Conservation (phyloP, 2,329 filamentous ascomycete genomes). For the Ascochyta clinopodiicola region DNA sequence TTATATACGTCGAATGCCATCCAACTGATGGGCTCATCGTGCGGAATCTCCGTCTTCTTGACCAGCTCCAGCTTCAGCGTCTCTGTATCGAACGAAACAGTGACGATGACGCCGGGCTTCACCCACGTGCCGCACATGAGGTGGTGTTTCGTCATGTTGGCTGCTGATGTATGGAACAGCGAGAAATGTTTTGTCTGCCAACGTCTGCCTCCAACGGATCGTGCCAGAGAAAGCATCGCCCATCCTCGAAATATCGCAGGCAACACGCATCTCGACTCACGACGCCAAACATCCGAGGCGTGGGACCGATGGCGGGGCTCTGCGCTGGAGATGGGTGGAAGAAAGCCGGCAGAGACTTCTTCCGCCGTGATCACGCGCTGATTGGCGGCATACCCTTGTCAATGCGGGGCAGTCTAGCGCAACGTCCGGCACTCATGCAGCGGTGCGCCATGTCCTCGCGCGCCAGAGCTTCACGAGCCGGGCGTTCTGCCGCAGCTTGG, state of each 20-base stretch:
- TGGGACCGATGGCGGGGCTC: slow-evolving; percentile 35
- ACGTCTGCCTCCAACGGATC: slow-evolving; percentile 5
- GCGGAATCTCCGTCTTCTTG: slow-evolving; percentile 80
- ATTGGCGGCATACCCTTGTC: slow-evolving; percentile 63
- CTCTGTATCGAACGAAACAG: slow-evolving; percentile 85
- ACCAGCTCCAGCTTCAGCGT: slow-evolving; percentile 74
- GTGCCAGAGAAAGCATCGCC: slow-evolving; percentile 14
- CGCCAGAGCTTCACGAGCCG: slow-evolving; percentile 26
- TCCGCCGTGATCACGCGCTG: slow-evolving; percentile 32
- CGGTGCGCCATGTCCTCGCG: slow-evolving; percentile 6
- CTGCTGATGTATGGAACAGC: slow-evolving; percentile 7
- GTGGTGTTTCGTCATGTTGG: slow-evolving; percentile 75
- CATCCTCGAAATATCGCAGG: not conserved
- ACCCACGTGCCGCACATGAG: slow-evolving; percentile 94
- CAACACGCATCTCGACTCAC: slow-evolving; percentile 20
- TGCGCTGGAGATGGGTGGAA: slow-evolving; percentile 17
- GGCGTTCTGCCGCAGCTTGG: slow-evolving; percentile 24
- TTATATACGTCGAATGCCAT: slow-evolving; percentile 82
- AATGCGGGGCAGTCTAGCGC: slow-evolving; percentile 29
- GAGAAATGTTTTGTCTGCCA: not conserved
- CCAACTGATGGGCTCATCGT: slow-evolving; percentile 90
- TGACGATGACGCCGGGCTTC: slow-evolving; percentile 87
- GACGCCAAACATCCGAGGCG: slow-evolving; percentile 17
- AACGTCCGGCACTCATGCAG: slow-evolving; percentile 31
- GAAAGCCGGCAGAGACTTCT: slow-evolving; percentile 35